phyloP scores from a whole-genome alignment of 2,329 filamentous ascomycete genomes.

The Chaetomium globosum region DNA sequence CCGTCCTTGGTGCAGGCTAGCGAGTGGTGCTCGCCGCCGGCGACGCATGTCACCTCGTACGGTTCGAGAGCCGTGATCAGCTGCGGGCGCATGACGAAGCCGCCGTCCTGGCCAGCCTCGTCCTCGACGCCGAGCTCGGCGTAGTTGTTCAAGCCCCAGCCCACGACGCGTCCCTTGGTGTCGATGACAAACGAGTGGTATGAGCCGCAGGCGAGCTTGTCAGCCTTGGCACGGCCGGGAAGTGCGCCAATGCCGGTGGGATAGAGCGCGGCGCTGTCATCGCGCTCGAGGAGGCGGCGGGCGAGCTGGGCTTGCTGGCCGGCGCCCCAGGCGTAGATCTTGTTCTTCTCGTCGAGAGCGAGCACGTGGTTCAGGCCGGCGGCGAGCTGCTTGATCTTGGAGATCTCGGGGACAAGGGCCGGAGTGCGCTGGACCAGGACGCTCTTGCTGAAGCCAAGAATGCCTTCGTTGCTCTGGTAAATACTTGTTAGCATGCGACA shows the following conservation, averaged over 20 bases:
- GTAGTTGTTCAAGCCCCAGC: slow-evolving; percentile 87
- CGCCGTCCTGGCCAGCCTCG: slow-evolving; percentile 71
- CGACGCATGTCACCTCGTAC: slow-evolving; percentile 67
- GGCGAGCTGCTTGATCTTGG: slow-evolving; percentile 65
- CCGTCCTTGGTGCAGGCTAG: slow-evolving; percentile 62
- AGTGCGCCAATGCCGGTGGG: slow-evolving; percentile 42
- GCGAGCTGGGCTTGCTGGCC: slow-evolving; percentile 67
- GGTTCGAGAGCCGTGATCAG: slow-evolving; percentile 66
- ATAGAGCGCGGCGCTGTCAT: slow-evolving; percentile 43
- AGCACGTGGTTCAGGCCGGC: slow-evolving; percentile 72
- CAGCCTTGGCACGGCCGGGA: slow-evolving; percentile 61
- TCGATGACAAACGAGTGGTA: slow-evolving; percentile 84
- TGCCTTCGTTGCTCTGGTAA: slow-evolving; percentile 51
- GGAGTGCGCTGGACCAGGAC: slow-evolving; percentile 52
- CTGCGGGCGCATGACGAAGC: slow-evolving; percentile 71
- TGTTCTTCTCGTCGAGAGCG: slow-evolving; percentile 65
- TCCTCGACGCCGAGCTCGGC: slow-evolving; percentile 66
- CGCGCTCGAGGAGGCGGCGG: slow-evolving; percentile 64
- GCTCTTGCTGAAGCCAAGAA: slow-evolving; percentile 44
- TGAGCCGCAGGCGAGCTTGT: slow-evolving; percentile 66
- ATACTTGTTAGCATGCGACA: slow-evolving; percentile 23
- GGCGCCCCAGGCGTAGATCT: slow-evolving; percentile 71
- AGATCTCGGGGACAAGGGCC: slow-evolving; percentile 61
- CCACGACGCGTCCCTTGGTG: slow-evolving; percentile 69
- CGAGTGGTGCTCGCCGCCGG: slow-evolving; percentile 74